Percentiles rank a stretch among this genome's conserved stretches.
These are phyloP conservation scores for Colletotrichum theobromicola DNA, from an alignment of 2,329 filamentous ascomycete genomes.

Conservation along the genomic window DNA sequence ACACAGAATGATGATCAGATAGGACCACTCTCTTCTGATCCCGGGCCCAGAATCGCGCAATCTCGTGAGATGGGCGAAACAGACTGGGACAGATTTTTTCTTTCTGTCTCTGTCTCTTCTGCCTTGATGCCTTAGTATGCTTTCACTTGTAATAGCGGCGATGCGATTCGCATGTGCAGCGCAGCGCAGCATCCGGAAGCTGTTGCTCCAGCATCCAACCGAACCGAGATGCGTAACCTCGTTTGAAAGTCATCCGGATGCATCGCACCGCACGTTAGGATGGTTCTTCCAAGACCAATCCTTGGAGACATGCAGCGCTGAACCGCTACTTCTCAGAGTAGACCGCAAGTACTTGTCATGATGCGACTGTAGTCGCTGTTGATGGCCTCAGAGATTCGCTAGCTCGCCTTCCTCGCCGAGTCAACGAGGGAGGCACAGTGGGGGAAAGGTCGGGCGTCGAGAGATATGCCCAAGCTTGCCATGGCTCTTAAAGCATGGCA, in stretches of 20 bases:
- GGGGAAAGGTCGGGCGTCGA: background rate
- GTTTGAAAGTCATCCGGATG: background rate
- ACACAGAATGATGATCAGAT: constrained; percentile 1
- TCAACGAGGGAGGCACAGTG: background rate
- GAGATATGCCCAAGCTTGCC: background rate
- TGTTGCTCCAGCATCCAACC: background rate
- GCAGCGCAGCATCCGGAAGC: constrained; percentile 5
- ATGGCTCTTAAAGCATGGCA: background rate
- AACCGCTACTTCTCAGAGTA: background rate
- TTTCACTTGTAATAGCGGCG: background rate
- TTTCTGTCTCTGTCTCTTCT: background rate
- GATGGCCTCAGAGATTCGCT: background rate
- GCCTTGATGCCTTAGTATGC: background rate
- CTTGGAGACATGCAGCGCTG: background rate
- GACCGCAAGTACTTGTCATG: background rate
- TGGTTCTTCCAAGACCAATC: background rate
- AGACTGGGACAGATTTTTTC: background rate
- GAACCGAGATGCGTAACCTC: background rate
- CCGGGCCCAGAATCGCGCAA: constrained; percentile 6
- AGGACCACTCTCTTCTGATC: constrained; percentile 18
- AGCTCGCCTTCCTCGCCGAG: background rate
- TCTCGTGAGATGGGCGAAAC: background rate
- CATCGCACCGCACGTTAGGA: background rate
- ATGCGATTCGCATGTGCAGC: background rate
- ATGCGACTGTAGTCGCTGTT: background rate